Evolutionary conservation across 1,139 yeast genomes (phyloP).

Genomic region (Blastobotrys apis): DNA sequence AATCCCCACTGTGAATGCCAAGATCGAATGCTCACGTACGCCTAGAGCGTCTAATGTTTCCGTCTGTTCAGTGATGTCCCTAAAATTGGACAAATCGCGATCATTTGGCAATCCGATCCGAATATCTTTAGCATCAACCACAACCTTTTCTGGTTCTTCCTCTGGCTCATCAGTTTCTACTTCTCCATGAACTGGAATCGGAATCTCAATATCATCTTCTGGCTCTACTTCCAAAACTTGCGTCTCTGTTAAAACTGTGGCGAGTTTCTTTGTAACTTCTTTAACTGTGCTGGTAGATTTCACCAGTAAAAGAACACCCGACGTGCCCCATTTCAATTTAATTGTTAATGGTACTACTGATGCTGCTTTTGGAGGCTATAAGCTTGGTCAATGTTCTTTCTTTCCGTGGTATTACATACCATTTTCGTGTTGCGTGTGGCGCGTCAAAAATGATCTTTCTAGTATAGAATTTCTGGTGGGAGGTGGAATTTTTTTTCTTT

Average conservation of each 20-base stretch:
- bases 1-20: constrained; percentile 20
- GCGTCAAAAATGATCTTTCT: not conserved
- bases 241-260: constrained; percentile 7
- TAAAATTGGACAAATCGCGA: constrained; percentile 17
- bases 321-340: constrained; percentile 1
- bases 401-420: not conserved
- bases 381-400: not conserved
- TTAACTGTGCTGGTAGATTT: not conserved
- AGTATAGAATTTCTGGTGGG: no score
- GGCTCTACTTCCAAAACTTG: constrained; percentile 10
- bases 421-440: not conserved
- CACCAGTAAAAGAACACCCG: not conserved
- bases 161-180: constrained; percentile 12
- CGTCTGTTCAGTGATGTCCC: constrained; percentile 17
- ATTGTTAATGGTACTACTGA: not conserved
- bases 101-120: constrained; percentile 20
- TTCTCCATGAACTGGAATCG: constrained; percentile 25
- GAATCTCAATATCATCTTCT: constrained; percentile 21
- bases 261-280: constrained; percentile 1
- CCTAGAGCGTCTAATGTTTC: constrained; percentile 19
- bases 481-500: no score
- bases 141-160: constrained; percentile 3
- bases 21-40: constrained; percentile 16
- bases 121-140: constrained; percentile 12
- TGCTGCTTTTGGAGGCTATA: constrained; percentile 4